These are phyloP conservation scores for Clarireedia homoeocarpa DNA, from an alignment of 2,329 filamentous ascomycete genomes.

Conservation along the genomic window DNA sequence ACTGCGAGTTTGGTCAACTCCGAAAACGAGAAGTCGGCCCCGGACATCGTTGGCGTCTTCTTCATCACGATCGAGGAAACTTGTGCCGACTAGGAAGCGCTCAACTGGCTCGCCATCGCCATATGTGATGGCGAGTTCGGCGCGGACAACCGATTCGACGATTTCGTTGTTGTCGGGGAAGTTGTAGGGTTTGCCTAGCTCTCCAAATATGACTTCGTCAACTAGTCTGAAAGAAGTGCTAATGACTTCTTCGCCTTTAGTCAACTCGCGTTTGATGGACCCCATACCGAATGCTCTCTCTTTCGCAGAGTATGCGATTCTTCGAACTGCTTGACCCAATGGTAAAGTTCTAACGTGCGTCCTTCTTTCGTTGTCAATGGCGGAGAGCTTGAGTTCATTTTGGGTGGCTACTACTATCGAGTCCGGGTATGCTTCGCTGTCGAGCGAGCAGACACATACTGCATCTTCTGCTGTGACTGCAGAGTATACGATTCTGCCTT, in stretches of 20 bases:
- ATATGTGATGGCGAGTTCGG: conserved; percentile 57
- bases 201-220: conserved; percentile 80
- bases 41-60: conserved; percentile 42
- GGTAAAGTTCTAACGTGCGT: conserved; percentile 80
- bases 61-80: conserved; percentile 52
- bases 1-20: conserved; percentile 66
- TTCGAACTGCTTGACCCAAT: conserved; percentile 74
- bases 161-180: conserved; percentile 60
- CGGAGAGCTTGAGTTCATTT: conserved; percentile 67
- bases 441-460: conserved; percentile 72
- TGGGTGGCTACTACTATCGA: conserved; percentile 76
- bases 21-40: conserved; percentile 78
- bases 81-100: conserved; percentile 86
- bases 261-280: conserved; percentile 68
- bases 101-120: conserved; percentile 52
- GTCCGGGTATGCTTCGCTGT: conserved; percentile 71
- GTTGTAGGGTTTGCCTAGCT: conserved; percentile 52
- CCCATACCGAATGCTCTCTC: conserved; percentile 81
- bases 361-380: conserved; percentile 75
- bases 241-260: conserved; percentile 64
- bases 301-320: conserved; percentile 75
- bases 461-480: conserved; percentile 87
- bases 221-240: conserved; percentile 79
- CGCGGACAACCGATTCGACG: conserved; percentile 75
- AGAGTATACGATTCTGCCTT: conserved; percentile 84